Conservation (phyloP, 805 yeast genomes). For the Ogataea pilisensis region DNA sequence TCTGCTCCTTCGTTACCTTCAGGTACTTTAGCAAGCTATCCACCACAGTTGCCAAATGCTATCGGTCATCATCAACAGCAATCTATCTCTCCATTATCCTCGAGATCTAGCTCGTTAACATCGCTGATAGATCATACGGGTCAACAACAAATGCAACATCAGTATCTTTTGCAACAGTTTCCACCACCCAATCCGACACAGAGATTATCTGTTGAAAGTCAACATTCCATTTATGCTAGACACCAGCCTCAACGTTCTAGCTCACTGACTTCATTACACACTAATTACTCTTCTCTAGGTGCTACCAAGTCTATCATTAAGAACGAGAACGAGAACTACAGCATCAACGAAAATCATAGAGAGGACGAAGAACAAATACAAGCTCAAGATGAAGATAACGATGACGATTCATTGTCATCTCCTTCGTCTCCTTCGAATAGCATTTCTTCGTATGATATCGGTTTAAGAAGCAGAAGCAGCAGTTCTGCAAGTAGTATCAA, state of each 20-base stretch:
- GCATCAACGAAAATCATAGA: no score
- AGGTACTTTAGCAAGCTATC: no score
- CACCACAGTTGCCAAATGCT: no score
- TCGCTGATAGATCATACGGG: constrained; percentile 13
- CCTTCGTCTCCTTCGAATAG: neutral
- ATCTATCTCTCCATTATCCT: constrained; percentile 20
- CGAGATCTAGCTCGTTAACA: constrained; percentile 19
- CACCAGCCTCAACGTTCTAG: constrained; percentile 2
- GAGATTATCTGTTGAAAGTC: neutral
- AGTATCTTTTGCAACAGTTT: neutral
- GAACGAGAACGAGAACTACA: neutral
- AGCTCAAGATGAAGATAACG: no score
- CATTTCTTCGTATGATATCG: no score
- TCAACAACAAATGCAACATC: neutral
- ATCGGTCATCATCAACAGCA: constrained; percentile 10
- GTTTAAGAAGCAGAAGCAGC: neutral
- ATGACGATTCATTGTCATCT: neutral
- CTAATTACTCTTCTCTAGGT: neutral
- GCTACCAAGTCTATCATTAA: neutral
- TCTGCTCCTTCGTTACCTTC: neutral
- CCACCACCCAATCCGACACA: neutral
- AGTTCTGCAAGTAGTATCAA: neutral
- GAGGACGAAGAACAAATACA: no score
- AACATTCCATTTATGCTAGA: neutral
- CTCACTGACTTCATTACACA: constrained; percentile 4